Percentiles rank a stretch among this genome's conserved stretches.
phyloP scores from a whole-genome alignment of 805 yeast genomes.

The Pichia exigua region DNA sequence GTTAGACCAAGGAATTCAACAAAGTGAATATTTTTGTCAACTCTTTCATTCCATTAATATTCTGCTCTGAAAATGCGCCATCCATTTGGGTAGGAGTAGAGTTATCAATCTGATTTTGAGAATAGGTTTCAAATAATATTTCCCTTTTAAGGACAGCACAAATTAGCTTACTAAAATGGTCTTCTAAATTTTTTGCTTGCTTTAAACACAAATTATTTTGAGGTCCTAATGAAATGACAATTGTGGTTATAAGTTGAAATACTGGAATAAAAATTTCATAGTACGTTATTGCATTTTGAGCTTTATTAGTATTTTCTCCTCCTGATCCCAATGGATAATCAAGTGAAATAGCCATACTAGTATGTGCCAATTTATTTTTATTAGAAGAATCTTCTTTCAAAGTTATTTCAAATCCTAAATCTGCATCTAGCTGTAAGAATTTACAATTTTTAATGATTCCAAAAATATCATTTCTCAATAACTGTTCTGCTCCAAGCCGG shows the following conservation, averaged over 20 bases:
- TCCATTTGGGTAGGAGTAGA: neutral
- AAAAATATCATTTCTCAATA: slow-evolving; percentile 69
- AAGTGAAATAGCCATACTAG: slow-evolving; percentile 40
- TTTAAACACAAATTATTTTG: slow-evolving; percentile 52
- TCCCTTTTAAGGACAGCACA: slow-evolving; percentile 40
- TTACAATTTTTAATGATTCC: slow-evolving; percentile 47
- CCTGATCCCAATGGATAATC: slow-evolving; percentile 38
- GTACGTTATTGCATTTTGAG: slow-evolving; percentile 35
- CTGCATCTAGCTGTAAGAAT: slow-evolving; percentile 67
- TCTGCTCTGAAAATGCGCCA: slow-evolving; percentile 4
- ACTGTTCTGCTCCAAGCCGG: slow-evolving; percentile 66
- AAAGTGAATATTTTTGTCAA: slow-evolving; percentile 24
- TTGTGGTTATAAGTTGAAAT: slow-evolving; percentile 62
- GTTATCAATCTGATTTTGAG: neutral
- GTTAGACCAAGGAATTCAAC: slow-evolving; percentile 20
- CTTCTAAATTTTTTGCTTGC: slow-evolving; percentile 45
- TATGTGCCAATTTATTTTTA: slow-evolving; percentile 18
- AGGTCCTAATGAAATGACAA: slow-evolving; percentile 70
- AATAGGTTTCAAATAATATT: slow-evolving; percentile 10
- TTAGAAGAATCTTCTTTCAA: slow-evolving; percentile 13
- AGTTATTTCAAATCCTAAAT: slow-evolving; percentile 49
- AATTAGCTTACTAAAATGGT: slow-evolving; percentile 45
- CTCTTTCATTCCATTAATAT: slow-evolving; percentile 17
- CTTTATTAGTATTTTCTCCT: slow-evolving; percentile 16
- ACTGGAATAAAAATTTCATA: slow-evolving; percentile 66